Evolutionary conservation across 805 yeast species (phyloP).

Genomic region (Nakazawaea populi): DNA sequence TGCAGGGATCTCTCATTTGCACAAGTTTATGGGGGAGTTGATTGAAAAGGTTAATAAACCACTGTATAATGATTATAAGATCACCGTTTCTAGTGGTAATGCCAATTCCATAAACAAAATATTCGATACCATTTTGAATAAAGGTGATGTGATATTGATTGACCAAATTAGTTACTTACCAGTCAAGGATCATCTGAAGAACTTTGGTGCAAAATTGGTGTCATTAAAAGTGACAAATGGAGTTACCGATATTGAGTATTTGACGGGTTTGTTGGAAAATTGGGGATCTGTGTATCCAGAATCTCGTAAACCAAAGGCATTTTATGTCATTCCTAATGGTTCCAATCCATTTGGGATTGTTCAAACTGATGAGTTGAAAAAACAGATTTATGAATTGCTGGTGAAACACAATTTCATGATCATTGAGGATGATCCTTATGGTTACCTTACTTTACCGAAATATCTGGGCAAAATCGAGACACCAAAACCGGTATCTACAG

Average conservation of each 20-base stretch:
- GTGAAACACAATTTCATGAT: conserved; percentile 44
- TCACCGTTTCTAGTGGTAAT: conserved; percentile 44
- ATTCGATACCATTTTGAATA: conserved; percentile 42
- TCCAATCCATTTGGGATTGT: conserved; percentile 52
- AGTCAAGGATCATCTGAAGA: conserved; percentile 32
- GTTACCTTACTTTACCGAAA: conserved; percentile 40
- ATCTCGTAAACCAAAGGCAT: conserved; percentile 40
- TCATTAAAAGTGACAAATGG: conserved; percentile 33
- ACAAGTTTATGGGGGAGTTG: conserved; percentile 33
- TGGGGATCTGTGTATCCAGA: conserved; percentile 41
- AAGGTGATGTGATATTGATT: conserved; percentile 42
- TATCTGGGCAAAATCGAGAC: conserved; percentile 20
- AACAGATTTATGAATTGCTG: conserved; percentile 38
- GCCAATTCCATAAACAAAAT: conserved; percentile 51
- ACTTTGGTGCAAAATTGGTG: conserved; percentile 40
- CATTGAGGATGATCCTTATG: conserved; percentile 58
- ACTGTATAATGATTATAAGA: conserved; percentile 39
- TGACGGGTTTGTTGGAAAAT: conserved; percentile 39
- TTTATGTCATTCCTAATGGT: conserved; percentile 54
- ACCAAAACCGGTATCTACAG: not conserved
- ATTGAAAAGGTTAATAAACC: conserved; percentile 38
- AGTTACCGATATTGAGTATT: conserved; percentile 38
- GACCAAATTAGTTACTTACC: conserved; percentile 58
- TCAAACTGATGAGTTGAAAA: conserved; percentile 33
- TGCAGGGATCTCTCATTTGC: conserved; percentile 12